Conservation (phyloP, 148 eudicot genomes). For the Euryodendron excelsum region DNA sequence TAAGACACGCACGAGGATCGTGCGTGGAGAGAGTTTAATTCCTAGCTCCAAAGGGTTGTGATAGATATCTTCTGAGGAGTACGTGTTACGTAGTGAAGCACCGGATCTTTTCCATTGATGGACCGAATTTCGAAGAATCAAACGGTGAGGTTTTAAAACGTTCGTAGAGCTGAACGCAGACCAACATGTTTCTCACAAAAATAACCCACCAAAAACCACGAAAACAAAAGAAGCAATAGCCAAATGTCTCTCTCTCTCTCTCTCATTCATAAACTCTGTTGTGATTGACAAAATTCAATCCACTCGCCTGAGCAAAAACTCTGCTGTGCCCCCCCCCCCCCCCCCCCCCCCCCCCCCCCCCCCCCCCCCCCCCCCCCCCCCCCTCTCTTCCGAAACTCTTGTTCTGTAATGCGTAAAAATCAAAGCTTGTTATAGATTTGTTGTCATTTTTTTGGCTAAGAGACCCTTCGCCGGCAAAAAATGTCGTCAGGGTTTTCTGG, state of each 20-base stretch:
- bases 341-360: neutral
- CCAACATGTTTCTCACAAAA: neutral
- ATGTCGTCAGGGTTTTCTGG: conserved; percentile 73
- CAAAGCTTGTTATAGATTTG: neutral
- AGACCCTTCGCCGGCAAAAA: neutral
- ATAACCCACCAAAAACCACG: conserved; percentile 4
- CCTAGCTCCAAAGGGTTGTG: neutral
- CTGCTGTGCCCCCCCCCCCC: too few species aligned
- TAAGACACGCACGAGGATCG: neutral
- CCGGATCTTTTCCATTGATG: neutral
- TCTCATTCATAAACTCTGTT: neutral
- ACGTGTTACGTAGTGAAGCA: neutral
- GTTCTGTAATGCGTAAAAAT: conserved; percentile 22
- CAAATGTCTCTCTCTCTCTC: conserved; percentile 20
- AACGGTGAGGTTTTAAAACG: neutral
- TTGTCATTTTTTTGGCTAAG: neutral
- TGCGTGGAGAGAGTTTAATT: neutral
- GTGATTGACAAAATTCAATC: conserved; percentile 41
- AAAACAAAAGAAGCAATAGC: neutral
- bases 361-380: neutral
- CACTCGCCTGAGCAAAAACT: conserved; percentile 6
- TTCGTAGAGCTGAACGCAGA: neutral
- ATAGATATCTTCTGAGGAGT: neutral
- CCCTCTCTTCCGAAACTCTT: conserved; percentile 20
- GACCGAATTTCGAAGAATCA: neutral